These are phyloP conservation scores for Coemansia sp. DNA, from an alignment of 371 early-diverging fungal species.

Conservation along the genomic window DNA sequence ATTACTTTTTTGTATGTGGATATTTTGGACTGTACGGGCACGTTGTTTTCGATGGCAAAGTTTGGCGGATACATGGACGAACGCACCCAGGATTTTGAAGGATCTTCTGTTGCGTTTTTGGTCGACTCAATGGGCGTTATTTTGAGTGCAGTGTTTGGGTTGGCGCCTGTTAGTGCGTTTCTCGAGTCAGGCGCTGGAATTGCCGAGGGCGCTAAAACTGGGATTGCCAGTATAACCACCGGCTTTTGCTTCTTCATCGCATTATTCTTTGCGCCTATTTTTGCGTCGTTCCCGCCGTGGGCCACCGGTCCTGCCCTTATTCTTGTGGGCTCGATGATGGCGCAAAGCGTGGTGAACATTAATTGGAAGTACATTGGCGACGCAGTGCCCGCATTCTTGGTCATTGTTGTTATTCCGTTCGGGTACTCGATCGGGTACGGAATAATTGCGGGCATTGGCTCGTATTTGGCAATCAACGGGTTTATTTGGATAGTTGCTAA, in stretches of 20 bases:
- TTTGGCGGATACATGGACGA: constrained; percentile 75
- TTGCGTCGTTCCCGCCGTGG: constrained; percentile 82
- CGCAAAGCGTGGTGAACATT: constrained; percentile 63
- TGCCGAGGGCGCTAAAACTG: constrained; percentile 78
- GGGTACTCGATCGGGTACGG: constrained; percentile 74
- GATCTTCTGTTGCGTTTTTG: constrained; percentile 69
- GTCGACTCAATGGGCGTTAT: constrained; percentile 67
- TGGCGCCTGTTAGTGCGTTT: constrained; percentile 73
- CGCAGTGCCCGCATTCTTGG: constrained; percentile 73
- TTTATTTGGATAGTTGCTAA: constrained; percentile 54
- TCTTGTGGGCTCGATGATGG: constrained; percentile 77
- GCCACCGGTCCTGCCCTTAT: constrained; percentile 79
- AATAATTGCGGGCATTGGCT: constrained; percentile 63
- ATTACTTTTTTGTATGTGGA: constrained; percentile 80
- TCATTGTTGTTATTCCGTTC: constrained; percentile 73
- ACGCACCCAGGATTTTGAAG: constrained; percentile 72
- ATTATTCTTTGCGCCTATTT: constrained; percentile 79
- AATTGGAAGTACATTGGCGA: constrained; percentile 78
- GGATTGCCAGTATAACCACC: constrained; percentile 68
- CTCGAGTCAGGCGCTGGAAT: constrained; percentile 80
- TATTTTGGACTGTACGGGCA: constrained; percentile 77
- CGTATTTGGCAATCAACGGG: constrained; percentile 61
- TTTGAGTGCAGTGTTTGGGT: constrained; percentile 71
- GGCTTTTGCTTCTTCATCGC: constrained; percentile 71
- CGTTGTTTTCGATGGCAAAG: constrained; percentile 75